Evolutionary conservation across 1,284 basidiomycete genomes (phyloP).

Genomic region (Pascua guehoae): DNA sequence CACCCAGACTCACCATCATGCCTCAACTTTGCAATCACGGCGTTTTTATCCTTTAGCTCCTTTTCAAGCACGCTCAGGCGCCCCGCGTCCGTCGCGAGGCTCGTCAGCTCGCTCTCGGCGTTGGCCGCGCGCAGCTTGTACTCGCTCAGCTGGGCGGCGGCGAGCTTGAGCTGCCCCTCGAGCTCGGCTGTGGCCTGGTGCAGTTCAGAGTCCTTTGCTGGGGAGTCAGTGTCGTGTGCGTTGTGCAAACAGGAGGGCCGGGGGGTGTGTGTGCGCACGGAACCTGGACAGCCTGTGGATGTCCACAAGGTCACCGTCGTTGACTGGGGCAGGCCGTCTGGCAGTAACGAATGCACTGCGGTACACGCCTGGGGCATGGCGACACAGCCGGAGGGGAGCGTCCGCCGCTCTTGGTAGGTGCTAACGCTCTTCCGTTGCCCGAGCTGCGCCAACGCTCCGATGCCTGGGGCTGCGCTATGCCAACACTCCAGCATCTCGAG

Average conservation of each 20-base stretch:
- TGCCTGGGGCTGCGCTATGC: no score
- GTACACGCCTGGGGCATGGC: no score
- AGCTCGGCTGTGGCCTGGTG: constrained; percentile 75
- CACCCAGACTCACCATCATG: constrained; percentile 73
- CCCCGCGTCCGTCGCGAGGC: constrained; percentile 63
- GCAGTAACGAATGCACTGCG: no score
- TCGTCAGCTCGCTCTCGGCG: constrained; percentile 73
- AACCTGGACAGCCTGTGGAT: no score
- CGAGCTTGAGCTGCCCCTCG: constrained; percentile 66
- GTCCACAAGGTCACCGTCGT: not conserved
- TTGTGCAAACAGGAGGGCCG: no score
- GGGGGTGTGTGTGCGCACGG: no score
- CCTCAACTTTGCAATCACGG: constrained; percentile 84
- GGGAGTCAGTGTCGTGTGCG: constrained; percentile 13
- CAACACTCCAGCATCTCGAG: no score
- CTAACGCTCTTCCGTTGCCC: not conserved
- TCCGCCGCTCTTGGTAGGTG: no score
- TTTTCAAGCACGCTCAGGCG: constrained; percentile 70
- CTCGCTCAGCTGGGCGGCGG: constrained; percentile 71
- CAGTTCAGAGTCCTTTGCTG: constrained; percentile 56
- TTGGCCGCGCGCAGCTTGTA: constrained; percentile 79
- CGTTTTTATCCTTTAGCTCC: constrained; percentile 90
- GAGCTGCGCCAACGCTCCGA: not conserved
- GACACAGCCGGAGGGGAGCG: no score
- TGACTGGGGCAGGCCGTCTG: no score